phyloP scores from a whole-genome alignment of 129 eudicot genomes.

The Scalesia atractyloides region DNA sequence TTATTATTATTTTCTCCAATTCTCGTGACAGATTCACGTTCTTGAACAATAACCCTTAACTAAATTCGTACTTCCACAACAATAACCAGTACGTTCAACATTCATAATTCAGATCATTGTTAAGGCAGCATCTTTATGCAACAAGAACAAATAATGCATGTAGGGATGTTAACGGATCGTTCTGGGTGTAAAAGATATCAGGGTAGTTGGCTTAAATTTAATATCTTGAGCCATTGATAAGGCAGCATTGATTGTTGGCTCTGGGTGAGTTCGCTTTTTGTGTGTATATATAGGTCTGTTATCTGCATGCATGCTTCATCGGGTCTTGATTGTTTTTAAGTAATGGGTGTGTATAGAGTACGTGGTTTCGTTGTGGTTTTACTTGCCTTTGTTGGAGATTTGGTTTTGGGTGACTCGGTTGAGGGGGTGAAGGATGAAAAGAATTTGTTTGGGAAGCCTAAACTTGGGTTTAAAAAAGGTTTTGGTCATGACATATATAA shows the following conservation, averaged over 20 bases:
- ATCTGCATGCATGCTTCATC: slow-evolving; percentile 38
- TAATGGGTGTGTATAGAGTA: slow-evolving; percentile 19
- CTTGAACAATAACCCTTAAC: neutral
- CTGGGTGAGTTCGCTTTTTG: slow-evolving; percentile 26
- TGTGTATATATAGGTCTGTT: slow-evolving; percentile 30
- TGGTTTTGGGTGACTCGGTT: slow-evolving; percentile 32
- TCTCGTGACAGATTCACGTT: slow-evolving; percentile 20
- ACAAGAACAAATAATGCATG: slow-evolving; percentile 28
- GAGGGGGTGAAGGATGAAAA: slow-evolving; percentile 40
- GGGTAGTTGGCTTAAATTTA: slow-evolving; percentile 37
- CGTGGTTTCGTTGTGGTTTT: slow-evolving; percentile 26
- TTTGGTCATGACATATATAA: no score
- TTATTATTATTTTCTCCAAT: neutral
- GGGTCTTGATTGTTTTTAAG: neutral
- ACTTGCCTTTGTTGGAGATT: slow-evolving; percentile 20
- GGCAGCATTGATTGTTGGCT: slow-evolving; percentile 26
- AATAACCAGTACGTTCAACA: no score
- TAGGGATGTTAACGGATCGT: neutral
- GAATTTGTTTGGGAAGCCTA: slow-evolving; percentile 38
- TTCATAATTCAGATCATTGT: slow-evolving; percentile 13
- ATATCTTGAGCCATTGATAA: slow-evolving; percentile 24
- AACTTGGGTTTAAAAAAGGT: slow-evolving; percentile 34
- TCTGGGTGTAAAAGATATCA: slow-evolving; percentile 17
- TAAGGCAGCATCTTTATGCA: neutral
- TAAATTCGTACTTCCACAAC: neutral